phyloP scores from a whole-genome alignment of 495 filamentous ascomycete species.

The Penicillium riverlandense region DNA sequence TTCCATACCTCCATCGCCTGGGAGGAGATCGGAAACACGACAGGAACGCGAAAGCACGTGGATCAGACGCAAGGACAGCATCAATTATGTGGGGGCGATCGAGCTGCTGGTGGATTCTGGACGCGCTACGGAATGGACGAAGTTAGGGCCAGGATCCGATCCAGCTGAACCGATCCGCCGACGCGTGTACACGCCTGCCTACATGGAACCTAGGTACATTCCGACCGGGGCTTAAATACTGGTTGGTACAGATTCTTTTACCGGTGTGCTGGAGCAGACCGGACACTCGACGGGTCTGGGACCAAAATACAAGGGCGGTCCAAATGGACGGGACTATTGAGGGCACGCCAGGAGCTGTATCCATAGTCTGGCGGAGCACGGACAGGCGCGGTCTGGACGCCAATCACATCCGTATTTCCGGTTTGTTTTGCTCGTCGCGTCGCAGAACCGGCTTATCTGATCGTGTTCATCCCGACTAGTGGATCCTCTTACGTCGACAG shows the following conservation, averaged over 20 bases:
- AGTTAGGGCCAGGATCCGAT: no score
- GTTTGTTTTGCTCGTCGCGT: conserved; percentile 15
- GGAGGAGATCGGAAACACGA: not conserved
- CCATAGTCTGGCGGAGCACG: not conserved
- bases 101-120: conserved; percentile 3
- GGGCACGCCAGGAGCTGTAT: no score
- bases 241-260: no score
- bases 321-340: no score
- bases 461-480: conserved; percentile 13
- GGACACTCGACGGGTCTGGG: no score
- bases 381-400: conserved; percentile 5
- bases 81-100: conserved; percentile 1
- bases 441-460: conserved; percentile 19
- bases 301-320: no score
- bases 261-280: no score
- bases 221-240: conserved; percentile 8
- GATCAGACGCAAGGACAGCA: not conserved
- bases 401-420: conserved; percentile 23
- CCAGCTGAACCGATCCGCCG: no score
- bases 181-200: no score
- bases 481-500: conserved; percentile 12
- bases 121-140: not conserved
- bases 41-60: conserved; percentile 5
- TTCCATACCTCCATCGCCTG: no score
- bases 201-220: conserved; percentile 2